Evolutionary conservation across 768 basidiomycete species (phyloP), one percentile per base, ranked within the genome.

Genomic region (Termitomyces heimii): DNA sequence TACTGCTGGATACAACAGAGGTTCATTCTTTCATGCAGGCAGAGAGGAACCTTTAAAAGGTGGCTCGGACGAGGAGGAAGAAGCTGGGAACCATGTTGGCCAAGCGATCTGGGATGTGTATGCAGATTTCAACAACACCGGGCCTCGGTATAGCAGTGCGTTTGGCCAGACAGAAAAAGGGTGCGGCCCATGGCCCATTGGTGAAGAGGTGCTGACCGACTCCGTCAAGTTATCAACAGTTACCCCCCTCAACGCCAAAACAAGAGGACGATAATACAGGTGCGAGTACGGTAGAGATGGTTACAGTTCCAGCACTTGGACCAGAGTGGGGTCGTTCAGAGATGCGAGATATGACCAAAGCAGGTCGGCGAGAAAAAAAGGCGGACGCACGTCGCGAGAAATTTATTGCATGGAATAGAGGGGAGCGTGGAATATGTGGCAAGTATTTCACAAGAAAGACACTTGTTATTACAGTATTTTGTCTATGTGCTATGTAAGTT

Each of bases 231-330:
- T 85, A 78, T 67, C 80, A 74, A 26, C 77, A 74, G 56, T 59
- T 81, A 39, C 72, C 71, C 13, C 73, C 75, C 26, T 50, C 69
- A 4, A 65, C 73, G 44, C 69, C 67, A 31, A 81, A 79, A 28
- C 75, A 75, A 29, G 57, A 65, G 12, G 77, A 77, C 48, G 65
- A 66, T 13, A 66, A 68, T 45, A 65, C 62, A 43, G 52, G 71
- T 18, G 55, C 64, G 4, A 75, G 76, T 10, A 83, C 82, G 3
- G 89, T 94, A 24, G 94, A 98, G 71, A 78, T 95, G 69, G 88
- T 96, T 44, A 96, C 94, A 0, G 92, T 97, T 0, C 94, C 94
- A 3, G 90, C 90, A 2, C 77, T 98, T 3, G 94, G 94, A 20
- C 75, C 94, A 0, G 94, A 98, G 73, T 98, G 94, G 94, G 81